These are phyloP conservation scores for Penstemon newberryi DNA, from an alignment of 257 asterid genomes.

Conservation along the genomic window DNA sequence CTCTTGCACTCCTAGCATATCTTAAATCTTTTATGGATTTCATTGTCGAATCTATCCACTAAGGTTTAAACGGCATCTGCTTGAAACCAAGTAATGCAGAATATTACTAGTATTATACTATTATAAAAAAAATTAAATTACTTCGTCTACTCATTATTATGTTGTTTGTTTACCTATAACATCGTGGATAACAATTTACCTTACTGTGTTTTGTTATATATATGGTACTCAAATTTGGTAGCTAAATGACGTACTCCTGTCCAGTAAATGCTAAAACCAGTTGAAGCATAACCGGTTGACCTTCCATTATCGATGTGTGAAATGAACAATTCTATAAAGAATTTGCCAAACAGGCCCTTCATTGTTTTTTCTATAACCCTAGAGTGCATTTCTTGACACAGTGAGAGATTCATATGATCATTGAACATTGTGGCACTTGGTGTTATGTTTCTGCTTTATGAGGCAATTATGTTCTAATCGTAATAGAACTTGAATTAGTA, in stretches of 20 bases:
- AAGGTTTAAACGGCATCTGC: not conserved
- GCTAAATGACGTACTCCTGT: not conserved
- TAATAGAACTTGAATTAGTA: not conserved
- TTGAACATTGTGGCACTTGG: not conserved
- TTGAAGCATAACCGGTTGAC: slow-evolving; percentile 1
- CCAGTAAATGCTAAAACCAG: not conserved
- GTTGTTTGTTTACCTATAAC: not conserved
- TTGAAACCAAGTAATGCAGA: slow-evolving; percentile 8
- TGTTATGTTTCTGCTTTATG: not conserved
- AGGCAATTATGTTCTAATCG: not conserved
- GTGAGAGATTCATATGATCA: not conserved
- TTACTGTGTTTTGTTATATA: not conserved
- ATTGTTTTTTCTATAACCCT: not conserved
- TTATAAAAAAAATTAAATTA: not conserved
- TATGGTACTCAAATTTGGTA: not conserved
- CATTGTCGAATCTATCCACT: not conserved
- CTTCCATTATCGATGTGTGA: not conserved
- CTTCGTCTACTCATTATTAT: not conserved
- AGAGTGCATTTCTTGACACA: not conserved
- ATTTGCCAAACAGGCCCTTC: not conserved
- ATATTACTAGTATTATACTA: not conserved
- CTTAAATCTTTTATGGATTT: slow-evolving; percentile 1
- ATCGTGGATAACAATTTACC: not conserved
- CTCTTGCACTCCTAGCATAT: not conserved
- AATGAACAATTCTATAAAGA: not conserved